Evolutionary conservation across 2,329 filamentous ascomycete species (phyloP), one percentile per base, ranked within the genome.

Genomic region (Exophiala sp.): DNA sequence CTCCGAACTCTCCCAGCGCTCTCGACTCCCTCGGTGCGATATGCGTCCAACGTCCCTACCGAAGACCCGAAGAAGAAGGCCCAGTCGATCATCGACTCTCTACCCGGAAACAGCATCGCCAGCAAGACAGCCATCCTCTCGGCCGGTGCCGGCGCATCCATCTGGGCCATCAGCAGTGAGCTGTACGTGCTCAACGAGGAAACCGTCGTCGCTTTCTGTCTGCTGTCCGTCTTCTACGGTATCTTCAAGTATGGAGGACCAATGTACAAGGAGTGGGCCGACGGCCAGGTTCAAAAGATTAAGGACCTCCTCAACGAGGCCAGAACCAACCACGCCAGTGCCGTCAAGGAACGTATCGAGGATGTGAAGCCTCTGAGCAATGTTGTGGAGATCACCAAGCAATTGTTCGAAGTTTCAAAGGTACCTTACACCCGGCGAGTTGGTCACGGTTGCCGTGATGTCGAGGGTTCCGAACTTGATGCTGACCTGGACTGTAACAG

Each of bases 181-280:
- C 89, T 97, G 79, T 97, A 96, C 75, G 89, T 98, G 70, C 80
- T 98, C 75, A 98, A 98, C 78, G 93, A 98, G 80, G 93, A 98
- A 79, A 86, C 90, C 58, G 86, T 98, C 68, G 87, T 95, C 67
- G 87, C 88, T 61, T 81, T 98, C 75, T 93, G 86, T 72, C 79
- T 98, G 65, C 77, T 97, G 68, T 88, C 85, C 69, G 87, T 97
- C 68, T 98, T 95, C 85, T 85, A 79, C 67, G 88, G 83, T 57
- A 80, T 95, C 65, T 91, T 88, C 76, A 93, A 94, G 75, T 96
- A 88, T 70, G 89, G 87, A 66, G 93, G 91, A 48, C 93, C 93
- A 54, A 77, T 84, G 71, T 97, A 97, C 81, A 82, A 78, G 69
- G 82, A 91, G 72, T 98, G 93, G 88, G 91, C 93, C 52, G 80